Percentiles rank a stretch among this genome's conserved stretches.
phyloP scores from a whole-genome alignment of 345 rosid species.

The Firmiana major region DNA sequence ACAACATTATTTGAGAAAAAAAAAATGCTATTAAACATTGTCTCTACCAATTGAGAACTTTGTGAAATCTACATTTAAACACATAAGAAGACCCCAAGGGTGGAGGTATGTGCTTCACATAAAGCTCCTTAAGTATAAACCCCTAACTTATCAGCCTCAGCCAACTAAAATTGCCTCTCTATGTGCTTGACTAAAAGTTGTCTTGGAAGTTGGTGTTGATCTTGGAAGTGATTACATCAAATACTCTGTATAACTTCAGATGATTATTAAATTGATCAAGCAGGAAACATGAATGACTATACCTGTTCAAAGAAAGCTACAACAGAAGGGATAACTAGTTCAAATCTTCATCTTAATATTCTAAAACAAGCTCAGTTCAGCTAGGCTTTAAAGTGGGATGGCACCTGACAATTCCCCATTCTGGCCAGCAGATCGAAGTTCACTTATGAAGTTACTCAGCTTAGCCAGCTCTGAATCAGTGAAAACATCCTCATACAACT shows the following conservation, averaged over 20 bases:
- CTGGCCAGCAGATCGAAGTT: conserved; percentile 70
- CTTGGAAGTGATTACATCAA: background rate
- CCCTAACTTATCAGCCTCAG: background rate
- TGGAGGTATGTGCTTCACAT: background rate
- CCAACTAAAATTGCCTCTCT: background rate
- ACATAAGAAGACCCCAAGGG: background rate
- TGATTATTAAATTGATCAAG: background rate
- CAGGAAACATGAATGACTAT: background rate
- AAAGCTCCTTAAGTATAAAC: background rate
- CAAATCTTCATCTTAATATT: conserved; percentile 3
- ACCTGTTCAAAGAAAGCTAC: conserved; percentile 13
- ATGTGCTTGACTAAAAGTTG: background rate
- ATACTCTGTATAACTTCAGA: background rate
- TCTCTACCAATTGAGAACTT: background rate
- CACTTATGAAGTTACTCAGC: conserved; percentile 53
- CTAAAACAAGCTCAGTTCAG: conserved; percentile 6
- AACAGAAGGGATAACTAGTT: conserved; percentile 1
- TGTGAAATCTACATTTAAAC: background rate
- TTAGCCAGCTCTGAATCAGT: conserved; percentile 62
- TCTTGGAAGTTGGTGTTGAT: background rate
- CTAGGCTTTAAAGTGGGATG: conserved; percentile 15
- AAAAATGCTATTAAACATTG: background rate
- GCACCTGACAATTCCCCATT: conserved; percentile 80
- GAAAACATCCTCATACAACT: conserved; percentile 73
- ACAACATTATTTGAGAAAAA: background rate